Evolutionary conservation across 371 early-diverging fungal genomes (phyloP).

Genomic region (Rhizopus stolonifer): DNA sequence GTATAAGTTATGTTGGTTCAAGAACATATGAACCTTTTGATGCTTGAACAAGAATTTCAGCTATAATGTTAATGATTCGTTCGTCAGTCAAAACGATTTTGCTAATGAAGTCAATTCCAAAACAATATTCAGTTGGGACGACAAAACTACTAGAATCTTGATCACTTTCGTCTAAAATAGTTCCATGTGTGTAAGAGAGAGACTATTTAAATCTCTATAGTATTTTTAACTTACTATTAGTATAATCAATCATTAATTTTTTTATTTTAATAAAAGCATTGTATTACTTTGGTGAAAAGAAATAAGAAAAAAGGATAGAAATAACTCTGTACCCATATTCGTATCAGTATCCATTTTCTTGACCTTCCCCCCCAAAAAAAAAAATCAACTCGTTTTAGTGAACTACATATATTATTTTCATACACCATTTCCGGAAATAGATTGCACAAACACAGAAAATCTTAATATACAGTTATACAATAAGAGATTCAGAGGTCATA

Average conservation of each 20-base stretch:
- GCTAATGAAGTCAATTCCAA: conserved; percentile 16
- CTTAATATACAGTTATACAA: too few species aligned
- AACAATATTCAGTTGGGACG: not conserved
- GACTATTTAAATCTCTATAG: not conserved
- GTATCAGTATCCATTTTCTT: too few species aligned
- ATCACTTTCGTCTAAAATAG: conserved; percentile 6
- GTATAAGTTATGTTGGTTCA: conserved; percentile 13
- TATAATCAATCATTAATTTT: not conserved
- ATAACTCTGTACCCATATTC: too few species aligned
- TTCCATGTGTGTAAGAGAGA: too few species aligned
- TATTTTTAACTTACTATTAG: not conserved
- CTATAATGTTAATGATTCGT: conserved; percentile 4
- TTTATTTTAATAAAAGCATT: too few species aligned
- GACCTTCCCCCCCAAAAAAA: too few species aligned
- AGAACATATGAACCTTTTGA: conserved; percentile 12
- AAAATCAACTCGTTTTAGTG: too few species aligned
- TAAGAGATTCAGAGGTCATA: too few species aligned
- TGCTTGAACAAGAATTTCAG: conserved; percentile 14
- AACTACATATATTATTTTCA: too few species aligned
- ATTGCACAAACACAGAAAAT: too few species aligned
- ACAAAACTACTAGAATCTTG: too few species aligned
- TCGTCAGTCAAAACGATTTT: conserved; percentile 13
- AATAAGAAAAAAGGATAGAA: conserved; percentile 3
- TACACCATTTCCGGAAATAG: too few species aligned
- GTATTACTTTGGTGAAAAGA: not conserved